Evolutionary conservation across 768 basidiomycete species (phyloP).

Genomic region (Amanita brunnescens): DNA sequence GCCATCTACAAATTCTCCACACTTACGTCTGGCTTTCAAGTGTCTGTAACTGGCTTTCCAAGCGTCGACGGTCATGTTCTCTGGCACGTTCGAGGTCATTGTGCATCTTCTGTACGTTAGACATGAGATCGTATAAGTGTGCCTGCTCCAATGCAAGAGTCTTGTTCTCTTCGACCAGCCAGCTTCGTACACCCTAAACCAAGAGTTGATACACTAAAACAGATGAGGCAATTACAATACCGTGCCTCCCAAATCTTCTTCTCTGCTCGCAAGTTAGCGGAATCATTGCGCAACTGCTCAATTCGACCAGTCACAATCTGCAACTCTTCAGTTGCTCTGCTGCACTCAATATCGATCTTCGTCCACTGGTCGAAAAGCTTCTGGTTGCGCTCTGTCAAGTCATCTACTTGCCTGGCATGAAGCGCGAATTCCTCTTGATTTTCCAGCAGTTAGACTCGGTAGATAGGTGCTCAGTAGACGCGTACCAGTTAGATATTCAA

Average conservation of each 20-base stretch:
- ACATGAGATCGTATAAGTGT: slow-evolving; percentile 79
- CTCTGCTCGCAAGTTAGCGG: slow-evolving; percentile 83
- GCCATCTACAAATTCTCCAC: background rate
- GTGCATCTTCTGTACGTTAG: slow-evolving; percentile 86
- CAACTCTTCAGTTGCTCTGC: slow-evolving; percentile 60
- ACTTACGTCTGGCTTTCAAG: slow-evolving; percentile 73
- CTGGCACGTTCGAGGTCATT: slow-evolving; percentile 78
- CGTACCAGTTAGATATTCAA: slow-evolving; percentile 70
- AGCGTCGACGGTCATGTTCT: slow-evolving; percentile 71
- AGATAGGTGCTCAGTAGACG: slow-evolving; percentile 7
- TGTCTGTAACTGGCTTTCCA: slow-evolving; percentile 74
- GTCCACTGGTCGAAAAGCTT: slow-evolving; percentile 68
- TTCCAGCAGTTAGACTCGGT: background rate
- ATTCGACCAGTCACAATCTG: slow-evolving; percentile 47
- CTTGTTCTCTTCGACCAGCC: slow-evolving; percentile 82
- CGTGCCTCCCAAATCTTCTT: slow-evolving; percentile 88
- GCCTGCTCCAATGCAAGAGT: slow-evolving; percentile 72
- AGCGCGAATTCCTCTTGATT: slow-evolving; percentile 54
- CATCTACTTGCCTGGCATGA: slow-evolving; percentile 57
- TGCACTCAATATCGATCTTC: slow-evolving; percentile 66
- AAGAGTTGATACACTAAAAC: slow-evolving; percentile 4
- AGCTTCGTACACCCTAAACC: slow-evolving; percentile 61
- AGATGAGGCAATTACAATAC: background rate
- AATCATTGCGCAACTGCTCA: slow-evolving; percentile 79
- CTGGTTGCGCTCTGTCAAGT: slow-evolving; percentile 57